Evolutionary conservation across 225 moss, liverwort and hornwort genomes (phyloP), one percentile per base, ranked within the genome.

Genomic region (Marchantia paleacea): DNA sequence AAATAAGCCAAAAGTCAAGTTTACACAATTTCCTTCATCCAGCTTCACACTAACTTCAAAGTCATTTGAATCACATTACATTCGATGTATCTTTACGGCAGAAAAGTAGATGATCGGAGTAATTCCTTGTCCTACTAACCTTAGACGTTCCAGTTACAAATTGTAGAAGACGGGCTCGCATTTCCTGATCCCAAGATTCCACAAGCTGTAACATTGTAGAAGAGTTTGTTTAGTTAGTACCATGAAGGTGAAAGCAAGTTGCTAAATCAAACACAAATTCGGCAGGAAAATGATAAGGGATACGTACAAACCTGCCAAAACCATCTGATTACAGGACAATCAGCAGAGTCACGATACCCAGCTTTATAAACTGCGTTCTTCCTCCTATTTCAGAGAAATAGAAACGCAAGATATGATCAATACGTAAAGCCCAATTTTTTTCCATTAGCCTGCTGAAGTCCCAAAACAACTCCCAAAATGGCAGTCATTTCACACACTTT

Each of bases 101-200:
- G 39, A 39, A 39, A 39, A 39, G 39, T 5, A 39, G 39, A 39
- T 39, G 39, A 39, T 39, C 39, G 5, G 39, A 39, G 39, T 13
- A 29, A 29, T 4, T 47, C 49, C 5, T 39, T 39, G 39, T 39
- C 3, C 5, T 39, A 67, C 79, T 49, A 30, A 99, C 97, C 95
- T 99, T 99, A 13, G 97, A 99, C 20, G 97, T 99, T 53, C 97
- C 97, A 75, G 97, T 99, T 29, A 99, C 97, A 85, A 99, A 99
- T 84, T 99, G 97, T 79, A 99, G 77, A 14, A 99, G 95, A 55
- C 97, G 93, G 22, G 95, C 97, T 49, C 97, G 86, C 97, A 99
- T 99, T 89, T 99, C 97, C 80, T 99, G 97, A 84, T 99, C 97
- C 97, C 97, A 99, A 52, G 95, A 91, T 76, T 99, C 95, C 78